These are phyloP conservation scores for Talaromyces borbonicus DNA, from an alignment of 495 filamentous ascomycete species.

Conservation along the genomic window DNA sequence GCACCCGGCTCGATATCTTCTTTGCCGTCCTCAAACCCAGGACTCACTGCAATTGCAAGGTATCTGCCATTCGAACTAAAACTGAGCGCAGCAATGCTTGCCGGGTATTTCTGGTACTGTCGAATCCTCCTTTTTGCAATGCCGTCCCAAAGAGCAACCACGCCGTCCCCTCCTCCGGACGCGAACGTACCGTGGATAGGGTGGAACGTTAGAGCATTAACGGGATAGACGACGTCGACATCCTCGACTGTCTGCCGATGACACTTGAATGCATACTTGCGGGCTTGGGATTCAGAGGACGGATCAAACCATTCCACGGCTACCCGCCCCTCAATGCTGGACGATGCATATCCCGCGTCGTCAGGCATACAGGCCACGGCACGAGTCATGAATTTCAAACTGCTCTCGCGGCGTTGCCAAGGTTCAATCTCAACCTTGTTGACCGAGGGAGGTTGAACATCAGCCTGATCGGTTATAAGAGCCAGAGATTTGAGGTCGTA, in stretches of 20 bases:
- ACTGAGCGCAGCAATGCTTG: conserved; percentile 63
- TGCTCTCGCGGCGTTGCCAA: conserved; percentile 84
- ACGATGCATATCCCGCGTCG: conserved; percentile 81
- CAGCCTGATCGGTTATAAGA: conserved; percentile 39
- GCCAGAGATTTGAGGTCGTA: conserved; percentile 73
- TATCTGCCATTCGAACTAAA: conserved; percentile 76
- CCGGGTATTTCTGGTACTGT: conserved; percentile 75
- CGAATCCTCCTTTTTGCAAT: conserved; percentile 81
- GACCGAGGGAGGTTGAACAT: conserved; percentile 17
- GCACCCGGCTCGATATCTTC: conserved; percentile 60
- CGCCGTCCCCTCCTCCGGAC: conserved; percentile 83
- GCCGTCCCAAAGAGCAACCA: conserved; percentile 94
- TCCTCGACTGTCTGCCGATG: conserved; percentile 68
- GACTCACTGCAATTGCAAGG: conserved; percentile 74
- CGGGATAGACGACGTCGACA: conserved; percentile 84
- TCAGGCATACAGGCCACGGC: conserved; percentile 95
- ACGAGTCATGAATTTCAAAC: conserved; percentile 90
- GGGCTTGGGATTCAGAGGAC: conserved; percentile 66
- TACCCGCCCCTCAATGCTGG: conserved; percentile 83
- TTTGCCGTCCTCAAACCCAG: conserved; percentile 86
- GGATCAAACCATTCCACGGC: conserved; percentile 98
- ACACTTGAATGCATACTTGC: conserved; percentile 98
- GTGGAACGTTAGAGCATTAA: conserved; percentile 90
- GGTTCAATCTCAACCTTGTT: conserved; percentile 55
- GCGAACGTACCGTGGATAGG: conserved; percentile 87